A percentile compares a stretch with the other conserved stretches of the same genome.
Evolutionary conservation across 163 green algal species (phyloP).

Genomic region (Scenedesmus sp.): DNA sequence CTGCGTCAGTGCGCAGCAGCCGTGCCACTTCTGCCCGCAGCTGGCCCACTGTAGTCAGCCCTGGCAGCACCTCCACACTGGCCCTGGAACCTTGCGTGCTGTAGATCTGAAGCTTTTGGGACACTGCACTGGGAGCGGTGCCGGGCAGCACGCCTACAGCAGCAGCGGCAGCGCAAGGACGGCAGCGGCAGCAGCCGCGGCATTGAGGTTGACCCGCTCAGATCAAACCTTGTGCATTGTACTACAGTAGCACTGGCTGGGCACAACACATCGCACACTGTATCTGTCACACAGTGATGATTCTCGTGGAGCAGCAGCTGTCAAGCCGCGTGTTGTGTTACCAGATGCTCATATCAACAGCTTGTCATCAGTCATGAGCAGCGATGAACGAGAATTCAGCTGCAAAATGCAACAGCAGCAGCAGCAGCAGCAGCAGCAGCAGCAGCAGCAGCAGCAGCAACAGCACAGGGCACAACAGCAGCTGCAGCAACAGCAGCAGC

Average conservation of each 20-base stretch:
- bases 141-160: background rate
- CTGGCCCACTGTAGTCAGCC: constrained; percentile 3
- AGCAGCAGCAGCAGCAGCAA: background rate
- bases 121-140: background rate
- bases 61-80: background rate
- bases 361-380: too few relatives aligned
- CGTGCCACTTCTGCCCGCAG: background rate
- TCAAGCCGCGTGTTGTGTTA: too few relatives aligned
- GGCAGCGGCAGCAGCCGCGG: too few relatives aligned
- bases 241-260: too few relatives aligned
- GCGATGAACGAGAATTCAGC: too few relatives aligned
- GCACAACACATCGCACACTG: too few relatives aligned
- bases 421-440: background rate
- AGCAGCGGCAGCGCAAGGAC: background rate
- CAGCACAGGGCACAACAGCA: background rate
- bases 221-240: too few relatives aligned
- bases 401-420: too few relatives aligned
- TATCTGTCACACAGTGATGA: too few relatives aligned
- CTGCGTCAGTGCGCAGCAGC: background rate
- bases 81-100: background rate
- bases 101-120: background rate
- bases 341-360: too few relatives aligned
- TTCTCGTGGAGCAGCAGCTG: too few relatives aligned
- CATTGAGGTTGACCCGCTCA: too few relatives aligned
- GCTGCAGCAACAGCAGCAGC: background rate